phyloP scores from a whole-genome alignment of 768 basidiomycete species.

The Russula lepida region DNA sequence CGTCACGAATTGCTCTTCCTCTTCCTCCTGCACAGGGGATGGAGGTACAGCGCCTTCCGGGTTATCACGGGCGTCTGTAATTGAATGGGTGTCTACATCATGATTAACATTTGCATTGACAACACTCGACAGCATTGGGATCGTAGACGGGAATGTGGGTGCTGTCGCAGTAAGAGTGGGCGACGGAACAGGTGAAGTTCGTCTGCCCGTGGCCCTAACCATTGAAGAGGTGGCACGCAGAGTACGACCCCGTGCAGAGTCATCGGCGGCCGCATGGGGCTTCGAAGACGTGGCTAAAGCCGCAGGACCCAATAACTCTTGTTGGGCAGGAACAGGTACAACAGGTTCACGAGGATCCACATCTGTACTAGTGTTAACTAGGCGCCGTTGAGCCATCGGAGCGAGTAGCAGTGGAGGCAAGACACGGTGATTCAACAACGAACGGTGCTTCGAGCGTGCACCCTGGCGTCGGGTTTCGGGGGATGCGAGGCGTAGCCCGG shows the following conservation, averaged over 20 bases:
- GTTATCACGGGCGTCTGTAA: neutral
- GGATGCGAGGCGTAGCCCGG: neutral
- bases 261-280: neutral
- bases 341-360: neutral
- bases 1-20: conserved; percentile 16
- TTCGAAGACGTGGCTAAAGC: neutral
- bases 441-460: conserved; percentile 17
- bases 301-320: neutral
- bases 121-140: conserved; percentile 4
- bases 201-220: conserved; percentile 7
- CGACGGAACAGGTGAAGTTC: conserved; percentile 8
- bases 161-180: conserved; percentile 7
- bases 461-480: neutral
- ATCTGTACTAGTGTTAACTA: neutral
- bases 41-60: conserved; percentile 3
- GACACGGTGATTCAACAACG: conserved; percentile 9
- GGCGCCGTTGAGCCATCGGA: neutral
- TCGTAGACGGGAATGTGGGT: conserved; percentile 7
- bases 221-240: conserved; percentile 8
- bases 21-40: conserved; percentile 15
- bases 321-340: neutral
- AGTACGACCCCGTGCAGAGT: conserved; percentile 7
- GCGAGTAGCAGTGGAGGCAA: conserved; percentile 1
- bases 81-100: neutral
- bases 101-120: neutral